Percentiles rank a stretch among this genome's conserved stretches.
phyloP scores from a whole-genome alignment of 2,329 filamentous ascomycete genomes.

The Clonostachys sp. region DNA sequence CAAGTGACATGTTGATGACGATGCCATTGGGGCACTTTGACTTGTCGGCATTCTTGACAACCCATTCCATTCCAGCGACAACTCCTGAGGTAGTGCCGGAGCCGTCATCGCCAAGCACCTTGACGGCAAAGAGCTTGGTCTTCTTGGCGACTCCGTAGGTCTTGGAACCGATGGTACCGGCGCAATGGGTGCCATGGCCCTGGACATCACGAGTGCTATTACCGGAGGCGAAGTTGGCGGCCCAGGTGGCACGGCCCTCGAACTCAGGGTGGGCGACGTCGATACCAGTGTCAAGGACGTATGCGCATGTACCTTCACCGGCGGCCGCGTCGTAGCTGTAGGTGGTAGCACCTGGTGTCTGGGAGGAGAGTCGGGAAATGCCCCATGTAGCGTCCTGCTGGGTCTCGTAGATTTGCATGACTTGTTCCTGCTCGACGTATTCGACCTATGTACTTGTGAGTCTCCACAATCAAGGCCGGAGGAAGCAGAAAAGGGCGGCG shows the following conservation, averaged over 20 bases:
- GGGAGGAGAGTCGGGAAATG: slow-evolving; percentile 24
- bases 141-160: slow-evolving; percentile 29
- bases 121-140: slow-evolving; percentile 31
- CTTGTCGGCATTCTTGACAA: slow-evolving; percentile 23
- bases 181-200: slow-evolving; percentile 29
- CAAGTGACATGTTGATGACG: slow-evolving; percentile 53
- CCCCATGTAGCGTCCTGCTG: slow-evolving; percentile 30
- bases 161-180: slow-evolving; percentile 14
- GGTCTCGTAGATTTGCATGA: slow-evolving; percentile 16
- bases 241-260: slow-evolving; percentile 14
- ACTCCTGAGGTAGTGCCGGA: slow-evolving; percentile 28
- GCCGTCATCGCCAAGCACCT: slow-evolving; percentile 32
- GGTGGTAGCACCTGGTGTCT: slow-evolving; percentile 9
- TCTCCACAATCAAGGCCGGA: background rate
- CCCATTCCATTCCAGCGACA: slow-evolving; percentile 38
- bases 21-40: slow-evolving; percentile 33
- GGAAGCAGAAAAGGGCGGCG: background rate
- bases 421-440: slow-evolving; percentile 28
- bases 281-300: slow-evolving; percentile 39
- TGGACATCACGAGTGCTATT: slow-evolving; percentile 15
- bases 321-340: slow-evolving; percentile 26
- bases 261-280: slow-evolving; percentile 21
- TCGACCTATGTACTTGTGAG: slow-evolving; percentile 12
- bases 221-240: slow-evolving; percentile 7
- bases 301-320: slow-evolving; percentile 28